Base-by-base conservation (phyloP, 441 rosid genomes). In the Erodium trifolium region DNA sequence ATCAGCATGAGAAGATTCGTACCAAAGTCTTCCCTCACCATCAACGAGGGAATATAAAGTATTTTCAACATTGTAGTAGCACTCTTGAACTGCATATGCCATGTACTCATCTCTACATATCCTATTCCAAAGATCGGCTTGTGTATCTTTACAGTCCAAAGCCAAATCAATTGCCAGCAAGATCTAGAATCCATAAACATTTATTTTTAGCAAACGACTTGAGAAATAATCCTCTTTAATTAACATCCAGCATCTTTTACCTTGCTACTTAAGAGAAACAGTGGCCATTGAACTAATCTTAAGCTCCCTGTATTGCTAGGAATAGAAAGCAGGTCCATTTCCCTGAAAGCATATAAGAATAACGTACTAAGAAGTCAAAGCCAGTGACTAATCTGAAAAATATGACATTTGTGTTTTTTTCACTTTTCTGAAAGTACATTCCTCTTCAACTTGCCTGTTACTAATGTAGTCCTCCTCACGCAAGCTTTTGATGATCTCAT, bases 251-350 rank as follows among this genome's bases (percentile, higher is more conserved):
- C 62, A 71, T 70, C 68, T 39, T 62, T 47, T 65, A 95, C 99
- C 98, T 95, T 95, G 78, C 98, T 95, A 80, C 99, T 92, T 64
- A 95, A 85, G 76, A 95, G 96, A 86, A 95, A 95, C 86, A 95
- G 82, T 70, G 99, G 99, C 99, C 99, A 95, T 72, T 95, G 99
- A 65, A 92, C 98, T 77, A 95, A 85, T 83, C 84, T 78, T 73
- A 95, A 86, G 76, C 92, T 92, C 72, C 99, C 99, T 34, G 79
- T 87, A 82, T 95, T 95, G 88, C 96, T 88, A 68, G 99, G 99
- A 78, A 89, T 78, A 60, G 80, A 88, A 77, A 92, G 99, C 75
- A 95, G 87, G 82, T 91, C 99, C 98, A 86, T 89, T 84, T 95
- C 99, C 87, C 99, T 92, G 79, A 49, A 79, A 72, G 49, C 71